phyloP scores from a whole-genome alignment of 2,329 filamentous ascomycete species.

The Pseudofabraea citricarpa region DNA sequence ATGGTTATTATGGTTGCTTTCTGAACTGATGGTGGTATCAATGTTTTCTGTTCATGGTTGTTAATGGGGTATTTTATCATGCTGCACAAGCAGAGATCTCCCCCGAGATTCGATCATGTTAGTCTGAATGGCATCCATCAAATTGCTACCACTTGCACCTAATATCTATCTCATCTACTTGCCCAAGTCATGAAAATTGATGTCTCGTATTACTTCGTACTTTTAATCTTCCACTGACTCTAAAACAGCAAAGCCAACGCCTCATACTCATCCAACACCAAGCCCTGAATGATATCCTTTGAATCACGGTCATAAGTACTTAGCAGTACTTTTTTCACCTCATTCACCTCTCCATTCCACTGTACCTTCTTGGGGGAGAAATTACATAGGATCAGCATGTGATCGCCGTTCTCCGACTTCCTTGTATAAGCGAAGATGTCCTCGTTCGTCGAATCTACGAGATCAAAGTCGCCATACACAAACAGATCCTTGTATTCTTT shows the following conservation, averaged over 20 bases:
- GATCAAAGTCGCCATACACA: constrained; percentile 61
- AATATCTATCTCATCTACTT: not conserved
- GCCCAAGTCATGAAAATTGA: not conserved
- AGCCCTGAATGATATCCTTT: not conserved
- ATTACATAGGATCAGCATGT: constrained; percentile 1
- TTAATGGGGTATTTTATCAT: too few relatives aligned
- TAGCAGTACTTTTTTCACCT: not conserved
- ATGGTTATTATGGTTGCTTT: too few relatives aligned
- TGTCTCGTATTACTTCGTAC: not conserved
- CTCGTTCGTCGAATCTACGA: constrained; percentile 45
- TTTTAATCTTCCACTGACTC: not conserved
- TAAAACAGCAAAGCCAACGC: not conserved
- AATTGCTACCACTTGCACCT: not conserved
- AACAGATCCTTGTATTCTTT: constrained; percentile 59
- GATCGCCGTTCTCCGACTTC: constrained; percentile 6
- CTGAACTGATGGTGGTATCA: too few relatives aligned
- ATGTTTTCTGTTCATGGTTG: too few relatives aligned
- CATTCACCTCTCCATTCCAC: not conserved
- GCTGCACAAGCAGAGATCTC: too few relatives aligned
- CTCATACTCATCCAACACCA: not conserved
- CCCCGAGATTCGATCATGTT: too few relatives aligned
- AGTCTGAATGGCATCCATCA: too few relatives aligned
- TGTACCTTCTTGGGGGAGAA: not conserved
- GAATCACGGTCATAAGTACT: not conserved
- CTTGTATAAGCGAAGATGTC: constrained; percentile 48